A percentile compares a stretch with the other conserved stretches of the same genome.
These are phyloP conservation scores for Beauveria rudraprayagi DNA, from an alignment of 2,329 filamentous ascomycete genomes.

Conservation along the genomic window DNA sequence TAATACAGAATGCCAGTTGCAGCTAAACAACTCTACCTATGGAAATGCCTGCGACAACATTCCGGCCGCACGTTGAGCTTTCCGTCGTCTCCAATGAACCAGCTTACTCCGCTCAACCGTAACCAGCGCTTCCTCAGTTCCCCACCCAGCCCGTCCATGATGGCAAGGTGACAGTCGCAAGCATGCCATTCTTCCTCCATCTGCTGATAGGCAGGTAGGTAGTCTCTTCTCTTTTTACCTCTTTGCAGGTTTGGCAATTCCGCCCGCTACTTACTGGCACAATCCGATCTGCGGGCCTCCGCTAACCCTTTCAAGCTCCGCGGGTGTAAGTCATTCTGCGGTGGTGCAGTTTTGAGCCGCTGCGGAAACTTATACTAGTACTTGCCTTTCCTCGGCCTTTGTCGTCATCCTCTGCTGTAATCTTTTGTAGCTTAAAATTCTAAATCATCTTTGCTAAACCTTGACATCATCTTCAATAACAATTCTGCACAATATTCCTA, in stretches of 20 bases:
- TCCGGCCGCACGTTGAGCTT: background rate
- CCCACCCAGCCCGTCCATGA: constrained; percentile 5
- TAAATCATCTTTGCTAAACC: background rate
- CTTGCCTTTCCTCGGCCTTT: background rate
- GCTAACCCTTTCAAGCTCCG: background rate
- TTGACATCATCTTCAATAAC: background rate
- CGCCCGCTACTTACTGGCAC: background rate
- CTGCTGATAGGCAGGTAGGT: background rate
- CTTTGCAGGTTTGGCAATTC: background rate
- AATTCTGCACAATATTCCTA: background rate
- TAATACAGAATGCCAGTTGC: background rate
- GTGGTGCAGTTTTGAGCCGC: constrained; percentile 9
- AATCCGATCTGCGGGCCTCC: constrained; percentile 7
- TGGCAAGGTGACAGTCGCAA: constrained; percentile 11
- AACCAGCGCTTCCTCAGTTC: constrained; percentile 7
- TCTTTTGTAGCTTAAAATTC: background rate
- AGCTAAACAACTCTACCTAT: no score
- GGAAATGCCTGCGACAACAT: no score
- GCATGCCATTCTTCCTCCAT: background rate
- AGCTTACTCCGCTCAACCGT: background rate
- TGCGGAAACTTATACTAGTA: constrained; percentile 5
- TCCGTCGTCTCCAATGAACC: background rate
- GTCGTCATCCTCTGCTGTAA: background rate
- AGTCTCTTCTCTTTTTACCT: background rate
- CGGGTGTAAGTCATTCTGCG: background rate